Evolutionary conservation across 2,329 filamentous ascomycete genomes (phyloP).

Genomic region (Bertia moriformis): DNA sequence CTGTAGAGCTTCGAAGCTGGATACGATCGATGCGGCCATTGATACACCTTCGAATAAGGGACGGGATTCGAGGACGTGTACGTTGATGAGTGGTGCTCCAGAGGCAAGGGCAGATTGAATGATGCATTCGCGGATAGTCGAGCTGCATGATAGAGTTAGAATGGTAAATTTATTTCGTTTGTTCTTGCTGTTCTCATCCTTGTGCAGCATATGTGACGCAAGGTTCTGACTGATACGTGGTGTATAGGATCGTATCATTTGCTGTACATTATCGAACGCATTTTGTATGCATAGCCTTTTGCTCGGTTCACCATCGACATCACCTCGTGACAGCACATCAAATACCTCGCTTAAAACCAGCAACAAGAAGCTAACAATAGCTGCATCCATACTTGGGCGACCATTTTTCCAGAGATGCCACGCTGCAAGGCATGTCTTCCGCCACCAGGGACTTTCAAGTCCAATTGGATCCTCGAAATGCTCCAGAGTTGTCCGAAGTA

Average conservation of each 20-base stretch:
- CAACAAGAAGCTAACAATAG: constrained; percentile 35
- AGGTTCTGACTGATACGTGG: neutral
- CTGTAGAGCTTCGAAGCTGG: neutral
- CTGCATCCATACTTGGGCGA: constrained; percentile 50
- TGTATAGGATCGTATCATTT: too few relatives aligned
- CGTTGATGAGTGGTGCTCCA: constrained; percentile 24
- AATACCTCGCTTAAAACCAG: constrained; percentile 25
- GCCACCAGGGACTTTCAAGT: constrained; percentile 37
- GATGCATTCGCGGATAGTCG: constrained; percentile 38
- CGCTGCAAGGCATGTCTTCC: constrained; percentile 34
- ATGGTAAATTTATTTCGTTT: constrained; percentile 22
- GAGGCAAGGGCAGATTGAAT: constrained; percentile 20
- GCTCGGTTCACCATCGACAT: constrained; percentile 8
- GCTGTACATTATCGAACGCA: constrained; percentile 8
- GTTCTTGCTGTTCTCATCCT: constrained; percentile 5
- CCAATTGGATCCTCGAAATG: constrained; percentile 12
- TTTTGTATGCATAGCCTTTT: constrained; percentile 10
- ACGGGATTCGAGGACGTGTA: constrained; percentile 53
- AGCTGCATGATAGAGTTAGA: constrained; percentile 48
- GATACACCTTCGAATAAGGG: constrained; percentile 51
- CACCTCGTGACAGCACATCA: constrained; percentile 7
- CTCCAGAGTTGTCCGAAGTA: constrained; percentile 29
- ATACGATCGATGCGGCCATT: constrained; percentile 24
- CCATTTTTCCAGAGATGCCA: constrained; percentile 55
- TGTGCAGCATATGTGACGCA: constrained; percentile 12